Base-by-base conservation (phyloP, 148 eudicot genomes). In the Chenopodium formosanum region DNA sequence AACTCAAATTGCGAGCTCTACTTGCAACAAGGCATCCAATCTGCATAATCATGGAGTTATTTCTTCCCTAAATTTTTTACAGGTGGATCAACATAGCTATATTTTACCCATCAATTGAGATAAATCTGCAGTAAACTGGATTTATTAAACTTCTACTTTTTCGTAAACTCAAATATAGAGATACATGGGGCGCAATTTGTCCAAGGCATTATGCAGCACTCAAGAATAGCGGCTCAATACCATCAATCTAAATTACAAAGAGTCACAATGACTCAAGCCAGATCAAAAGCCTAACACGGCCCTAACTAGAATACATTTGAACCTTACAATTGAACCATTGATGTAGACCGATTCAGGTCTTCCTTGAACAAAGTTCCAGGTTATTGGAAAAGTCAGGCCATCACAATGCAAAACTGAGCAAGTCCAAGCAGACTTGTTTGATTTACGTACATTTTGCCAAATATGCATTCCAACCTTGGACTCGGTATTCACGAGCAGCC, bases 391-490 rank as follows among this genome's bases (percentile, higher is more conserved):
- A 44, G 56, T 27, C 22, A 9, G 64, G 40, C 70, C 13, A 46
- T 37, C 63, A 32, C 17, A 50, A 14, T 13, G 70, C 25, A 53
- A 79, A 76, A 34, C 50, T 83, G 32, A 76, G n/a, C 6, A 74
- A 44, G 64, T 44, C 76, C 37, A 48, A 48, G 17, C 63, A 25
- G 68, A 25, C 68, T 25, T 10, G 81, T 83, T 86, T 75, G 86
- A 77, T 37, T 83, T 84, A 93, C 62, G 86, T 78, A 88, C 92
- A 91, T 53, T 77, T 90, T 12, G 78, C 78, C 79, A 87, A 82
- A 80, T 95, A 95, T 65, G 98, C 98, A 78, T 93, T 91, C 98
- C 98, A 95, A 70, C 98, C 98, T 85, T 95, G 97, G 80, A 89
- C 77, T 22, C 96, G 92, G 67, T 91, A 95, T 80, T 93, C 92